phyloP scores from a whole-genome alignment of 257 asterid genomes.

The Solanum microdontum region DNA sequence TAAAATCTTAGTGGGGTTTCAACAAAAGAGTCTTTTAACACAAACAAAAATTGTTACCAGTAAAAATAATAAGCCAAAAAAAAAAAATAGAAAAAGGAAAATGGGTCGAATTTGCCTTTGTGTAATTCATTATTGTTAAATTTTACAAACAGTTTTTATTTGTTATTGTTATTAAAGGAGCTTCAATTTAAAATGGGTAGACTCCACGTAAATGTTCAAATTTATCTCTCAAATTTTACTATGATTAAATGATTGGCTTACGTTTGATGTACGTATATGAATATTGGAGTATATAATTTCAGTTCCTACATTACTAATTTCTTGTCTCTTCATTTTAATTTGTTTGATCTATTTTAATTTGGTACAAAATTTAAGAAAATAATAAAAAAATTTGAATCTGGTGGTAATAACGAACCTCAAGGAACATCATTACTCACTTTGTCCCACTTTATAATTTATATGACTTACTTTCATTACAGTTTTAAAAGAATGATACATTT shows the following conservation, averaged over 20 bases:
- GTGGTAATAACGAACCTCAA: too few relatives aligned
- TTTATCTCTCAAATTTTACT: too few relatives aligned
- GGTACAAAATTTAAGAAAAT: too few relatives aligned
- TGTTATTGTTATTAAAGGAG: background rate
- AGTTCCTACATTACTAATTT: background rate
- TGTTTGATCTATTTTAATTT: too few relatives aligned
- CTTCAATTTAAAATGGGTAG: background rate
- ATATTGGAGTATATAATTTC: too few relatives aligned
- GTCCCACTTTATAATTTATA: background rate
- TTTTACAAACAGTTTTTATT: too few relatives aligned
- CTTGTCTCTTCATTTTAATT: too few relatives aligned
- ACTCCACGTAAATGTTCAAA: background rate
- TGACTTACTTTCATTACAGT: too few relatives aligned
- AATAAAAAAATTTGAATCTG: fast-evolving
- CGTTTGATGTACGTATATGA: background rate
- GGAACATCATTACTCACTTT: background rate
- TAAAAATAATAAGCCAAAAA: background rate
- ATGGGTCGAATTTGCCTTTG: background rate
- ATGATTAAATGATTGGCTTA: background rate
- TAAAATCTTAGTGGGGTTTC: background rate
- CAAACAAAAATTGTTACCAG: too few relatives aligned
- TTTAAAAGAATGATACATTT: too few relatives aligned
- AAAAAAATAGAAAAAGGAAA: background rate
- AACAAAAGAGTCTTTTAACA: background rate
- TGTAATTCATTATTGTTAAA: background rate